phyloP scores from a whole-genome alignment of 2,329 filamentous ascomycete species.

The Emmonsiellopsis sp. region DNA sequence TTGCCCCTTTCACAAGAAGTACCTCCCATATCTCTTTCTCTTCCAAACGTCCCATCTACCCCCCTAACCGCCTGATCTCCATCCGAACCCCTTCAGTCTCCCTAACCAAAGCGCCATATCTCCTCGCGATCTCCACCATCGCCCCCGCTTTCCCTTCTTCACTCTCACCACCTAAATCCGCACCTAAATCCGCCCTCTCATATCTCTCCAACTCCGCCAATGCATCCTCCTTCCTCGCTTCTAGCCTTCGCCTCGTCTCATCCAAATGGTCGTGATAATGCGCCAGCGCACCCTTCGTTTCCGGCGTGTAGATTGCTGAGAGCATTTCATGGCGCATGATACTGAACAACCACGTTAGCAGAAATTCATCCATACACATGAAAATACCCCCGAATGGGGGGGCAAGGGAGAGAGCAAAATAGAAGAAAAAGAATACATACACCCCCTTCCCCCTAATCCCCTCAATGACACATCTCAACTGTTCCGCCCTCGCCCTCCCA shows the following conservation, averaged over 20 bases:
- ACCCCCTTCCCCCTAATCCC: conserved; percentile 29
- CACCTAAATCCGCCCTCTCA: conserved; percentile 19
- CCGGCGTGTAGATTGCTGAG: conserved; percentile 29
- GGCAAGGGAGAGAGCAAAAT: not conserved
- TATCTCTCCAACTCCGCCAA: conserved; percentile 27
- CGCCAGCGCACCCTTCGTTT: conserved; percentile 24
- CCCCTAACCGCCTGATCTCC: conserved; percentile 25
- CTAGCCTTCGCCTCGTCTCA: conserved; percentile 20
- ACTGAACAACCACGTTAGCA: conserved; percentile 14
- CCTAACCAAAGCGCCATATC: conserved; percentile 28
- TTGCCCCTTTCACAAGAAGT: too few relatives aligned
- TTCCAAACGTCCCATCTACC: not conserved
- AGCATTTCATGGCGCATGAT: conserved; percentile 29
- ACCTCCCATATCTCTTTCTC: too few relatives aligned
- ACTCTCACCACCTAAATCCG: conserved; percentile 1
- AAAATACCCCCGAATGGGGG: not conserved
- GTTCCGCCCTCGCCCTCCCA: conserved; percentile 30
- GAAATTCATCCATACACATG: not conserved
- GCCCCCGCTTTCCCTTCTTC: conserved; percentile 14
- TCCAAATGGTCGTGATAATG: conserved; percentile 26
- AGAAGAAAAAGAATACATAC: conserved; percentile 18
- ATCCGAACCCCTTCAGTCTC: conserved; percentile 29
- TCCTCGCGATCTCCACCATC: conserved; percentile 29
- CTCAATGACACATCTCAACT: conserved; percentile 29
- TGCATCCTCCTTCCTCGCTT: conserved; percentile 21